These are phyloP conservation scores for Alternaria postmessia DNA, from an alignment of 2,329 filamentous ascomycete species.

Conservation along the genomic window DNA sequence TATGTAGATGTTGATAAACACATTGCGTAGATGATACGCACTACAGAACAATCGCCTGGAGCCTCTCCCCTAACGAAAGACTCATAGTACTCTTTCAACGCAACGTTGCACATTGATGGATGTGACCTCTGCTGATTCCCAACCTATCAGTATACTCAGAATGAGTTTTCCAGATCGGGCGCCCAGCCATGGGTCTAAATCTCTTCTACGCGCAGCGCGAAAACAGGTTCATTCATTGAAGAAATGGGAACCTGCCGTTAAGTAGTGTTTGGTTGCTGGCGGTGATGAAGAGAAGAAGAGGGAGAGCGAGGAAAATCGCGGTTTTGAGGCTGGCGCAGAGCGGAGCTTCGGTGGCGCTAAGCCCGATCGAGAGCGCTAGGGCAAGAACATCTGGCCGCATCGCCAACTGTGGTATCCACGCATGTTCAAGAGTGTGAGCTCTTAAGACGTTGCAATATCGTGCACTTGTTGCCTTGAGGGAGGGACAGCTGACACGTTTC, in stretches of 20 bases:
- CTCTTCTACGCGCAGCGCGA: conserved; percentile 73
- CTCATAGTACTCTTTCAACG: neutral
- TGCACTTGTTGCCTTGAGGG: conserved; percentile 20
- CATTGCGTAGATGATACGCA: neutral
- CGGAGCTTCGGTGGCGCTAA: conserved; percentile 33
- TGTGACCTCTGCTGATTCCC: conserved; percentile 80
- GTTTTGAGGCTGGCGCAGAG: conserved; percentile 29
- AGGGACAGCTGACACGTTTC: conserved; percentile 16
- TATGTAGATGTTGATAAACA: neutral
- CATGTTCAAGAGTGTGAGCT: conserved; percentile 22
- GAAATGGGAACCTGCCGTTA: conserved; percentile 61
- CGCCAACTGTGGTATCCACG: conserved; percentile 15
- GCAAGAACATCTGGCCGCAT: conserved; percentile 27
- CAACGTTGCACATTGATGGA: conserved; percentile 17
- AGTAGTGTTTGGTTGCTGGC: conserved; percentile 69
- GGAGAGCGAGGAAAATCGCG: conserved; percentile 48
- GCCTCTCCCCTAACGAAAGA: too few species aligned
- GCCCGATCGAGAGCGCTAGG: conserved; percentile 21
- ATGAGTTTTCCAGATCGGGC: conserved; percentile 72
- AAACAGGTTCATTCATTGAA: conserved; percentile 65
- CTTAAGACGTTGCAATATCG: conserved; percentile 36
- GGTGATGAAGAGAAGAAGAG: conserved; percentile 55
- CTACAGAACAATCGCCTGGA: neutral
- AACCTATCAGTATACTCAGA: conserved; percentile 68
- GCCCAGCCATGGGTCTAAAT: conserved; percentile 72